These are phyloP conservation scores for Eucalyptus regnans DNA, from an alignment of 345 rosid genomes.

Conservation along the genomic window DNA sequence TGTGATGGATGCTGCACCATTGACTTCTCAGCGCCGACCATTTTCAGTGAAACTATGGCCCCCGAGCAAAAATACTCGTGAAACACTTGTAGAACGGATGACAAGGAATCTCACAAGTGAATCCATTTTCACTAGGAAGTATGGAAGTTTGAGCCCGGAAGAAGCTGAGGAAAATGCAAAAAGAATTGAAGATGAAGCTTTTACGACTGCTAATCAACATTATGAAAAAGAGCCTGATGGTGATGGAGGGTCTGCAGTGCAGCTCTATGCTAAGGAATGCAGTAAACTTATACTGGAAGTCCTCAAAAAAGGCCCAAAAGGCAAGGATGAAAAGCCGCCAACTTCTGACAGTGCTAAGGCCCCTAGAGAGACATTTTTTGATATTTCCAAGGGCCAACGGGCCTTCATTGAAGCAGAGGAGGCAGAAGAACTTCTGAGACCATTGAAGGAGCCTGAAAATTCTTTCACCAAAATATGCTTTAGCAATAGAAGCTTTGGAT, in stretches of 20 bases:
- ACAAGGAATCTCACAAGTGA: constrained; percentile 57
- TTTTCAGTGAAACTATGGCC: constrained; percentile 87
- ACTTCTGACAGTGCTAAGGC: constrained; percentile 17
- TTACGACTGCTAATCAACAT: constrained; percentile 44
- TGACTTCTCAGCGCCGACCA: constrained; percentile 45
- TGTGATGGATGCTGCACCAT: constrained; percentile 37
- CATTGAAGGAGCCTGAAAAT: constrained; percentile 64
- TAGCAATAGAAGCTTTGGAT: constrained; percentile 83
- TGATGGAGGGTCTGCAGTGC: constrained; percentile 90
- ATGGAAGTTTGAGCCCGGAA: constrained; percentile 56
- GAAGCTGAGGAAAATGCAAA: constrained; percentile 78
- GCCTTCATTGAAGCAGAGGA: constrained; percentile 70
- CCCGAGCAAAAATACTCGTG: constrained; percentile 62
- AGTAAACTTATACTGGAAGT: constrained; percentile 75
- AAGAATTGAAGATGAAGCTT: constrained; percentile 65
- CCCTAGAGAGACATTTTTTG: constrained; percentile 37
- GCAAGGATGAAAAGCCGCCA: constrained; percentile 12
- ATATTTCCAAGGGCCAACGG: constrained; percentile 62
- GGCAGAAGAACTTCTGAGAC: constrained; percentile 67
- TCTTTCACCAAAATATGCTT: constrained; percentile 73
- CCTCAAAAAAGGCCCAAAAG: constrained; percentile 55
- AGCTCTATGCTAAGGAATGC: constrained; percentile 91
- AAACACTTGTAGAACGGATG: constrained; percentile 57
- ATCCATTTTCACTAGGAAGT: constrained; percentile 76
- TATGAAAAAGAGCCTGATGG: constrained; percentile 93